A percentile compares a stretch with the other conserved stretches of the same genome.
These are phyloP conservation scores for Ceratocystiopsis brevicomis DNA, from an alignment of 2,329 filamentous ascomycete species.

Conservation along the genomic window DNA sequence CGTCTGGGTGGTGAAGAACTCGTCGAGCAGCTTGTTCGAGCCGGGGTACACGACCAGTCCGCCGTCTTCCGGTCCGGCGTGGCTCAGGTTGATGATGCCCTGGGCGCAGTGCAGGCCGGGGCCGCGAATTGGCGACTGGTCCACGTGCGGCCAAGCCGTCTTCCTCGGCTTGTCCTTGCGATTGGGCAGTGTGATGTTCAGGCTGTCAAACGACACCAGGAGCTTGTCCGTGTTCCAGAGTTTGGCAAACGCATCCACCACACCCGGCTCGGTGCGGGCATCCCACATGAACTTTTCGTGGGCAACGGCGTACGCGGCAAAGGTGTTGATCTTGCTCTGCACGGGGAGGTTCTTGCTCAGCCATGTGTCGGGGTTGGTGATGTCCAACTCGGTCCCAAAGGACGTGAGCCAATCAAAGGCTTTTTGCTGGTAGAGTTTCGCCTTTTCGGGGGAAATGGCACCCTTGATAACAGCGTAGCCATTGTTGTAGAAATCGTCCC, in stretches of 20 bases:
- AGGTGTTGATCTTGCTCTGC: slow-evolving; percentile 14
- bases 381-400: slow-evolving; percentile 8
- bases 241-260: slow-evolving; percentile 19
- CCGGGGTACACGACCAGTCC: neutral
- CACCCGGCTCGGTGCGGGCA: slow-evolving; percentile 17
- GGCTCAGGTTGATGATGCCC: slow-evolving; percentile 5
- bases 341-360: slow-evolving; percentile 18
- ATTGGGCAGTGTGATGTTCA: slow-evolving; percentile 12
- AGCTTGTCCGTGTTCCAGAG: slow-evolving; percentile 19
- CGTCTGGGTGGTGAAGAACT: slow-evolving; percentile 7
- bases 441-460: neutral
- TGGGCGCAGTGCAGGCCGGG: slow-evolving; percentile 2
- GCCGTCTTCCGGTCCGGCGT: slow-evolving; percentile 2
- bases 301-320: slow-evolving; percentile 13
- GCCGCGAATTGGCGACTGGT: neutral
- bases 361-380: slow-evolving; percentile 18
- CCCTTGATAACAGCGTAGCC: neutral
- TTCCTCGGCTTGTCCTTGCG: neutral
- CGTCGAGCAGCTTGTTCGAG: slow-evolving; percentile 2
- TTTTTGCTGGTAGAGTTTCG: slow-evolving; percentile 15
- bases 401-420: slow-evolving; percentile 9
- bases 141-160: slow-evolving; percentile 2
- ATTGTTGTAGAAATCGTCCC: neutral
- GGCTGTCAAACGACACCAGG: slow-evolving; percentile 17
- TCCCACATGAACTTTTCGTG: slow-evolving; percentile 23